Base-by-base conservation (phyloP, 1,284 basidiomycete species). In the Leccinum brunneo-olivaceum region DNA sequence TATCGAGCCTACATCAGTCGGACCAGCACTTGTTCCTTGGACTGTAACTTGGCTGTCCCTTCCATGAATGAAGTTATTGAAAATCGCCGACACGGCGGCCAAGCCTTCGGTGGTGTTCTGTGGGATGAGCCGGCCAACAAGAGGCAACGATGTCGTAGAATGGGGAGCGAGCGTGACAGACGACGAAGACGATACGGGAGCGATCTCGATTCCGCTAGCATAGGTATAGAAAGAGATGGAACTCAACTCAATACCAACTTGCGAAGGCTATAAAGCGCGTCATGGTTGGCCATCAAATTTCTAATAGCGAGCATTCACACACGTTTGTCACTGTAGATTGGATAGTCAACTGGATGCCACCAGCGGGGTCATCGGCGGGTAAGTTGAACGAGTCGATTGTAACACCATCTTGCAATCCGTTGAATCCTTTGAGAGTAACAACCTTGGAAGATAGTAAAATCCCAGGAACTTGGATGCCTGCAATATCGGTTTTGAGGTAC, bases 31-130 rank as follows among this genome's bases (percentile, higher is more conserved):
- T 33, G 74, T 69, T 32, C 87, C 85, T 29, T 74, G 69, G 19
- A 89, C 81, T 19, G 68, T 56, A 15, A 90, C 70, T 40, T 74
- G 61, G 42, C 79, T 84, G 51, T 81, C 72, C 53, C 76, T 62
- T 5, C 84, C 83, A 41, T 83, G 82, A 1, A 89, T 73, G 54
- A 85, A 88, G 47, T 75, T 77, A 46, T 84, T 88, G 65, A 89
- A 89, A 32, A 89, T 69, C 15, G 67, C 62, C 1, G 84, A 86
- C 3, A 89, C 77, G 2, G 65, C 66, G 3, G 71, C 71, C 24
- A 89, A 71, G 1, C 79, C 85, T 23, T 68, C 61, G 3, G 65
- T 44, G 16, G 69, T 68, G 20, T 56, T 65, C 55, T 90, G 85
- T 2, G 80, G 81, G 19, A 86, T 61, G 34, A 90, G 70, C 9